Base-by-base conservation (phyloP, 1,284 basidiomycete species). In the Wallemia hederae region DNA sequence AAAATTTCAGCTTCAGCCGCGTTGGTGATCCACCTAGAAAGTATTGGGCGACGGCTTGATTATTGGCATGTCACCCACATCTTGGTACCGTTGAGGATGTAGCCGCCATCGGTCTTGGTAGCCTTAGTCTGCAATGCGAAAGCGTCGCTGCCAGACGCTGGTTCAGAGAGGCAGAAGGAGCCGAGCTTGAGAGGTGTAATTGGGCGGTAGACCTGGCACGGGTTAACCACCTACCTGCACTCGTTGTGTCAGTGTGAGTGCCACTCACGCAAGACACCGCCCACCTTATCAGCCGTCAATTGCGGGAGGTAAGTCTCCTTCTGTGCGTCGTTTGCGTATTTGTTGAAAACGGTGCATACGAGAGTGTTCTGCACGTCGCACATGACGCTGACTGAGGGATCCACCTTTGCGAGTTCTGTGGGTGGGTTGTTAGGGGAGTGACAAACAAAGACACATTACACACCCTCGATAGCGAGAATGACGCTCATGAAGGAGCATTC, bases 321-420 rank as follows among this genome's bases (percentile, higher is more conserved):
- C 67, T 97, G 82, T 65, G 82, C 82, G 65, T 85, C 77, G 27
- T 78, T 83, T 2, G 81, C 92, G 69, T 96, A 85, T 67, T 82
- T 82, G 63, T 91, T 80, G 66, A 98, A 73, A 65, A 98, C 83
- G 27, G 92, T 97, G 74, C 96, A 94, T 66, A 97, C 86, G 59
- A 96, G 80, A 2, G 90, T 96, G 71, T 98, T 98, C 77, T 99
- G 92, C 2, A 99, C 92, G 69, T 99, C 92, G 66, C 88, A 91
- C 68, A 96, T 73, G 39, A 98, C 92, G 7, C 90, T 94, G 22
- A 99, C 92, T 0, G 88, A 90, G 0, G 92, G 87, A 71, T 98
- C 92, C 57, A 97, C 77, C 68, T 89, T 91, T 59, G 94, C 91
- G 17, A 98, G 80, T 70, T 98, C 94, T 69, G 65, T 59, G 15